These are phyloP conservation scores for Aspergillus sp. DNA, from an alignment of 2,329 filamentous ascomycete genomes.

Conservation along the genomic window DNA sequence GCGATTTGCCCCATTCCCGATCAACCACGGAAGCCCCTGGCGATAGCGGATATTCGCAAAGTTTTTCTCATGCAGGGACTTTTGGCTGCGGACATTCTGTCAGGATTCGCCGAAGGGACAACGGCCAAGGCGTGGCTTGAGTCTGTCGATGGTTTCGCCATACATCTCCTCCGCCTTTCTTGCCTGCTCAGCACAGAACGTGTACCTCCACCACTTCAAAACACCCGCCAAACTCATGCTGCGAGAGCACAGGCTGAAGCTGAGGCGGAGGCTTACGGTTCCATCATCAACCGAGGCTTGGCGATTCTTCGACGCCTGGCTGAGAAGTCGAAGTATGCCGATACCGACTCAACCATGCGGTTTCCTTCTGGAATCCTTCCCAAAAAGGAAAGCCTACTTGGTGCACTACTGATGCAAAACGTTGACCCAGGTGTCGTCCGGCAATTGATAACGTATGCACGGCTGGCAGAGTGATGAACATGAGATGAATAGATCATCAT, in stretches of 20 bases:
- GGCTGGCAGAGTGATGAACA: conserved; percentile 51
- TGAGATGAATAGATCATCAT: conserved; percentile 17
- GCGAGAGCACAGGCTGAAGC: conserved; percentile 43
- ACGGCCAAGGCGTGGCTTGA: conserved; percentile 81
- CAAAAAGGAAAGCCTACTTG: conserved; percentile 68
- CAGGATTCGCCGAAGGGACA: conserved; percentile 73
- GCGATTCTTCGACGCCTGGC: conserved; percentile 69
- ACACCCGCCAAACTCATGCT: conserved; percentile 40
- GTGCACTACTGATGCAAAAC: conserved; percentile 68
- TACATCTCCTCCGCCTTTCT: conserved; percentile 76
- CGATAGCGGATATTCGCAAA: conserved; percentile 80
- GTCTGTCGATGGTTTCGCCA: conserved; percentile 80
- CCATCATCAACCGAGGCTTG: conserved; percentile 70
- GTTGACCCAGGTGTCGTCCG: conserved; percentile 67
- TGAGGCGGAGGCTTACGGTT: conserved; percentile 48
- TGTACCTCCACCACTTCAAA: conserved; percentile 45
- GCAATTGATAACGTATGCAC: conserved; percentile 69
- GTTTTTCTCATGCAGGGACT: conserved; percentile 91
- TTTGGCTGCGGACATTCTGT: conserved; percentile 84
- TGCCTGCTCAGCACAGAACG: conserved; percentile 71
- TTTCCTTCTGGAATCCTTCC: conserved; percentile 68
- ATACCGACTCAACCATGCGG: conserved; percentile 55
- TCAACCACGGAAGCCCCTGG: conserved; percentile 62
- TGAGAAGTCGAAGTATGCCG: conserved; percentile 64
- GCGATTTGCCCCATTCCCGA: conserved; percentile 86